phyloP scores from a whole-genome alignment of 2,329 filamentous ascomycete genomes.

The Colletotrichum costaricense region DNA sequence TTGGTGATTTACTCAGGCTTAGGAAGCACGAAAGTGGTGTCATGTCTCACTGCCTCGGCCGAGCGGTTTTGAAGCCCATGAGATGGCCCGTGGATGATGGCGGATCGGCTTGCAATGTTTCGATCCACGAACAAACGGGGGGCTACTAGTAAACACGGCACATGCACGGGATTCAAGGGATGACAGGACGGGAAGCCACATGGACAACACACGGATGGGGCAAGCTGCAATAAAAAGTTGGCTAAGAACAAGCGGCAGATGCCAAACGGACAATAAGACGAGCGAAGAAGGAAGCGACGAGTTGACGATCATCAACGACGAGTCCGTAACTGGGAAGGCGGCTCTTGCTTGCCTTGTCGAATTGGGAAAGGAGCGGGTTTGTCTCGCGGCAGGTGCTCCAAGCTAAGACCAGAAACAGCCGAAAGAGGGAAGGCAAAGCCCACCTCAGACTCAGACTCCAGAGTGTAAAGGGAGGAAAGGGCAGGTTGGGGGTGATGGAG shows the following conservation, averaged over 20 bases:
- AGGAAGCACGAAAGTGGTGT: background rate
- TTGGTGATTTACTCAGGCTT: background rate
- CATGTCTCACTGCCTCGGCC: background rate
- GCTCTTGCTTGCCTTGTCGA: background rate
- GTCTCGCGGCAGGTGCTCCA: background rate
- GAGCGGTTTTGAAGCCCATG: background rate
- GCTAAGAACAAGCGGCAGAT: no score
- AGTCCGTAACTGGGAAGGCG: background rate
- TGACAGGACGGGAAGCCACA: slow-evolving; percentile 26
- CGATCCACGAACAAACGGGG: background rate
- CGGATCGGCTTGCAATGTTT: background rate
- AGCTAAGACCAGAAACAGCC: background rate
- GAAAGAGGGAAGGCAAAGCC: background rate
- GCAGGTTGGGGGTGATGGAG: background rate
- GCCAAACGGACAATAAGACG: background rate
- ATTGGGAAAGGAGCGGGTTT: background rate
- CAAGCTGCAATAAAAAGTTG: background rate
- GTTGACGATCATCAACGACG: background rate
- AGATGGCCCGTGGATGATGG: background rate
- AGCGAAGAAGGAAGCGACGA: background rate
- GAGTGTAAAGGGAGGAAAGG: background rate
- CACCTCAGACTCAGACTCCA: no score
- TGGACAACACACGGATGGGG: slow-evolving; percentile 3
- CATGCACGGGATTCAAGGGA: background rate
- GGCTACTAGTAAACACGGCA: no score